Conservation (phyloP, 2,329 filamentous ascomycete species). For the Fusarium denticulatum region DNA sequence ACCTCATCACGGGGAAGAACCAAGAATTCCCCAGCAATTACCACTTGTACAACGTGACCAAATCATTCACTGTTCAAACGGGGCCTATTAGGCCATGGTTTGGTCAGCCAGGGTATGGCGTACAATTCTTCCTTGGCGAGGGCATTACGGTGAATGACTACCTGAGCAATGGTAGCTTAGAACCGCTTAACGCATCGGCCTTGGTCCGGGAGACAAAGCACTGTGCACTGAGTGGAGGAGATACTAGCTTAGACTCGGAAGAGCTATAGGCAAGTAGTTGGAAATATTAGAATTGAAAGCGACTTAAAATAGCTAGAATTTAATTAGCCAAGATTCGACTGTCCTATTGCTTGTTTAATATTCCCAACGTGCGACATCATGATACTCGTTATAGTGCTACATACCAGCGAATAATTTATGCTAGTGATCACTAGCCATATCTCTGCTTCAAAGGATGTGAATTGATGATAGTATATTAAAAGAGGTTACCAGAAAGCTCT, state of each 20-base stretch:
- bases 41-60: conserved; percentile 15
- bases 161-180: not conserved
- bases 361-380: not conserved
- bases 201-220: not conserved
- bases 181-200: not conserved
- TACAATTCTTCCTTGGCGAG: conserved; percentile 24
- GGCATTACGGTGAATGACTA: conserved; percentile 16
- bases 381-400: not conserved
- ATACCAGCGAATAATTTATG: not conserved
- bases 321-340: no score
- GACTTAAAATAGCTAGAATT: accelerated
- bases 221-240: not conserved
- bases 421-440: not conserved
- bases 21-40: conserved; percentile 28
- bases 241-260: accelerated
- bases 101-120: conserved; percentile 19
- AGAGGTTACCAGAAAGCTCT: no score
- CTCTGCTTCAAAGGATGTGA: not conserved
- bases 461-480: not conserved
- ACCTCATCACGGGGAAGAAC: not conserved
- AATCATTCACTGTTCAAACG: conserved; percentile 16
- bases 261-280: not conserved
- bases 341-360: no score
- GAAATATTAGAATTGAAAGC: not conserved
- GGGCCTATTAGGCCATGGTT: conserved; percentile 31